These are phyloP conservation scores for Plasmodium ovale DNA, from an alignment of 169 alveolate species.

Conservation along the genomic window DNA sequence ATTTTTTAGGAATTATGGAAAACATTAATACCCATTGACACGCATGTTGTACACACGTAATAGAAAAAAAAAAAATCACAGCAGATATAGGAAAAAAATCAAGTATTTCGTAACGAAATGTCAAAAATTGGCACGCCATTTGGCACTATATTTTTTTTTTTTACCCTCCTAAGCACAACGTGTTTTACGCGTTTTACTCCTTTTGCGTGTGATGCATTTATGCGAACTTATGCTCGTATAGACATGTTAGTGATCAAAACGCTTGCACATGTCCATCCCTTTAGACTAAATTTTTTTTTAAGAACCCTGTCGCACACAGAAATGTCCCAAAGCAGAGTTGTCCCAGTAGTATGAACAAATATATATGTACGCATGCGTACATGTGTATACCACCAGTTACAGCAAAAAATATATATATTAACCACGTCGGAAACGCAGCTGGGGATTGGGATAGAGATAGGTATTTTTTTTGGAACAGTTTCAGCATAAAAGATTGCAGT, in stretches of 20 bases:
- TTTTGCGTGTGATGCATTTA: no score
- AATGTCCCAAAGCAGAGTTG: no score
- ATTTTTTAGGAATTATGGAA: conserved; percentile 8
- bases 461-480: background rate
- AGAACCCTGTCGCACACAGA: no score
- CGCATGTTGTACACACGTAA: conserved; percentile 63
- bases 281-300: background rate
- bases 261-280: no score
- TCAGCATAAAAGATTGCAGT: conserved; percentile 5
- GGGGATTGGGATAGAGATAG: background rate
- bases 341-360: background rate
- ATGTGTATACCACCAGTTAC: background rate
- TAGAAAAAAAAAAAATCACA: conserved; percentile 25
- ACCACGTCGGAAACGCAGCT: background rate
- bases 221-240: no score
- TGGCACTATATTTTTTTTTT: background rate
- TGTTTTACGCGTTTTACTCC: no score
- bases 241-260: no score
- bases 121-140: background rate
- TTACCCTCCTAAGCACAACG: no score
- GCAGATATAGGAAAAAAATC: conserved; percentile 16
- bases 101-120: background rate
- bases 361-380: background rate
- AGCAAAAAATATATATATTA: no score
- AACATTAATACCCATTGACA: background rate